phyloP scores from a whole-genome alignment of 192 early-diverging fungal genomes.

The Rhizophagus clarus region DNA sequence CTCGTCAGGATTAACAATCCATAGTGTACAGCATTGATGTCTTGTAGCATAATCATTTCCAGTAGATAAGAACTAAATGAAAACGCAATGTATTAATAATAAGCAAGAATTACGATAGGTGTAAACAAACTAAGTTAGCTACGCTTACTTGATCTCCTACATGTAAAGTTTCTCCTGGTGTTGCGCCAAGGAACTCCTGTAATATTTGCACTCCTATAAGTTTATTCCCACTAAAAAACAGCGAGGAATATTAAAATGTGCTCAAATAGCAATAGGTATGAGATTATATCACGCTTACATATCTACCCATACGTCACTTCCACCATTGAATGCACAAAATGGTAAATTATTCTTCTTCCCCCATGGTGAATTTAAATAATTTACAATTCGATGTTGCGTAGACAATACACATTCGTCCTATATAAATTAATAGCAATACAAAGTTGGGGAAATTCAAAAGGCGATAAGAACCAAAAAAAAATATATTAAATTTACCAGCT shows the following conservation, averaged over 20 bases:
- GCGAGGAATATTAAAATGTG: not conserved
- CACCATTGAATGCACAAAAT: slow-evolving; percentile 94
- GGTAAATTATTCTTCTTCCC: slow-evolving; percentile 66
- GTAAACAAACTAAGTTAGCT: not conserved
- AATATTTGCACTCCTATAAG: slow-evolving; percentile 87
- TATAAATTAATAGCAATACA: slow-evolving; percentile 19
- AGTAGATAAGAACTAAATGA: slow-evolving; percentile 76
- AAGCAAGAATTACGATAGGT: not conserved
- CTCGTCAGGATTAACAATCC: slow-evolving; percentile 88
- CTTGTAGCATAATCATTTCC: slow-evolving; percentile 91
- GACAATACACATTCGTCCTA: slow-evolving; percentile 84
- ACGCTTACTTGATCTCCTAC: slow-evolving; percentile 77
- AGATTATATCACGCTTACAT: slow-evolving; percentile 48
- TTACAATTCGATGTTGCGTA: slow-evolving; percentile 63
- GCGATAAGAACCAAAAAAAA: not conserved
- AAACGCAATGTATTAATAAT: not conserved
- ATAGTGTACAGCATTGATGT: slow-evolving; percentile 81
- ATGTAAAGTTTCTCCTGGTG: slow-evolving; percentile 70
- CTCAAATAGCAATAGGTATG: not conserved
- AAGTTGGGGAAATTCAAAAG: not conserved
- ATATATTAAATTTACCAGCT: slow-evolving; percentile 52
- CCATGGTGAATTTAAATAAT: slow-evolving; percentile 56
- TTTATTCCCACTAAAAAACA: slow-evolving; percentile 74
- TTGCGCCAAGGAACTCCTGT: slow-evolving; percentile 63
- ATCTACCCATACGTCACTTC: slow-evolving; percentile 89